Conservation (phyloP, 805 yeast genomes). For the Pichia scutulata region DNA sequence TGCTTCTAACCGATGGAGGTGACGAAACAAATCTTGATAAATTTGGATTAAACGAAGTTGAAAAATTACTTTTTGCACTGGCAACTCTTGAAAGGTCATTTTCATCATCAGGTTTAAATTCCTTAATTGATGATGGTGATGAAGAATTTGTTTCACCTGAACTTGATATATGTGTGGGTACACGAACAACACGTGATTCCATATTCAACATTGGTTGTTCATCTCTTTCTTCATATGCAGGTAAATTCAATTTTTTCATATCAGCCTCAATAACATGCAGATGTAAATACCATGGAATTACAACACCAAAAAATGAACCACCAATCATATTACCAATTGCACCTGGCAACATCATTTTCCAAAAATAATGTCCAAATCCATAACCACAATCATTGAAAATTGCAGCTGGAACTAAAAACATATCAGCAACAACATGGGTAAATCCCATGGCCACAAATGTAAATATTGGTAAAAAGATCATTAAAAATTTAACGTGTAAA, state of each 20-base stretch:
- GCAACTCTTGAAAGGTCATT: conserved; percentile 10
- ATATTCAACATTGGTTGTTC: conserved; percentile 73
- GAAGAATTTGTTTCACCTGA: neutral
- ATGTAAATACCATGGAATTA: conserved; percentile 68
- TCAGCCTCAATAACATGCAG: conserved; percentile 66
- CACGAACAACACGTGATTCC: conserved; percentile 71
- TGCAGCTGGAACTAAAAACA: conserved; percentile 62
- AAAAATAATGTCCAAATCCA: conserved; percentile 55
- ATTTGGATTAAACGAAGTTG: neutral
- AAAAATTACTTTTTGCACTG: neutral
- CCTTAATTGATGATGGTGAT: conserved; percentile 8
- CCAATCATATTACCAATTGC: conserved; percentile 73
- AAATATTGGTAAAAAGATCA: conserved; percentile 62
- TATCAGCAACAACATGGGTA: conserved; percentile 78
- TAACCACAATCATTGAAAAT: conserved; percentile 58
- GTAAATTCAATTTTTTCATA: conserved; percentile 51
- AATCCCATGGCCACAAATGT: conserved; percentile 75
- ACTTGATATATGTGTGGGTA: conserved; percentile 5
- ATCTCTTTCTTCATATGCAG: conserved; percentile 63
- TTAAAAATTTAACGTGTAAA: conserved; percentile 59
- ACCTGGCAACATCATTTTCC: conserved; percentile 69
- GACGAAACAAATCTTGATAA: conserved; percentile 1
- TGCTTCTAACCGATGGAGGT: neutral
- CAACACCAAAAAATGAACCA: conserved; percentile 59
- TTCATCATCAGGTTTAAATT: conserved; percentile 13